Evolutionary conservation across 805 yeast genomes (phyloP).

Genomic region (Candida maesae): DNA sequence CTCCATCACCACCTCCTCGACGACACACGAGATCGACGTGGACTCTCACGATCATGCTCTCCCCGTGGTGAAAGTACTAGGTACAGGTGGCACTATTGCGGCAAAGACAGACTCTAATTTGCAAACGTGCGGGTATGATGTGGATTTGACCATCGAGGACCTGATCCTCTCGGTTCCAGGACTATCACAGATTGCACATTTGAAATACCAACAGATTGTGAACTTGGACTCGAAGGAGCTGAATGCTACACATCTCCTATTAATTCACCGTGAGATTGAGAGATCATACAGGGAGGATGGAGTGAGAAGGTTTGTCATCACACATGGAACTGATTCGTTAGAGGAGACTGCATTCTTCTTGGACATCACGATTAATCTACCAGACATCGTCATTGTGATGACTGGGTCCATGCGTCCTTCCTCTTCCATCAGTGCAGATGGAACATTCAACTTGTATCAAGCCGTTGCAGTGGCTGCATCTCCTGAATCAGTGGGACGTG

Average conservation of each 20-base stretch:
- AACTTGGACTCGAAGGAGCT: conserved; percentile 64
- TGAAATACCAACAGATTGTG: conserved; percentile 59
- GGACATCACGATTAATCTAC: conserved; percentile 42
- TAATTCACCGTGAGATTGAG: conserved; percentile 44
- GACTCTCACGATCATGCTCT: conserved; percentile 19
- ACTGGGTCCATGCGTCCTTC: conserved; percentile 78
- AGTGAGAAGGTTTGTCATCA: conserved; percentile 60
- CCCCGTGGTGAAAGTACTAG: conserved; percentile 44
- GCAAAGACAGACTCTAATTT: conserved; percentile 45
- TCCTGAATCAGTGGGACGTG: conserved; percentile 48
- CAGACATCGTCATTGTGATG: conserved; percentile 56
- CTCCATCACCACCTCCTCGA: conserved; percentile 26
- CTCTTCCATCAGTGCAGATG: conserved; percentile 66
- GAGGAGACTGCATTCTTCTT: conserved; percentile 67
- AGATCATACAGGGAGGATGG: conserved; percentile 38
- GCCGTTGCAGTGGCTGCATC: conserved; percentile 62
- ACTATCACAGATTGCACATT: conserved; percentile 50
- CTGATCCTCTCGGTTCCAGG: conserved; percentile 55
- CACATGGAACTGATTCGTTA: conserved; percentile 70
- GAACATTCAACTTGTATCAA: conserved; percentile 69
- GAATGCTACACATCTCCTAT: conserved; percentile 41
- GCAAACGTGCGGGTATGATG: conserved; percentile 53
- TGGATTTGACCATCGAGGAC: conserved; percentile 51
- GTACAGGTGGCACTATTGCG: conserved; percentile 62
- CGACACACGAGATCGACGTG: conserved; percentile 26